These are phyloP conservation scores for Flaveria robusta DNA, from an alignment of 129 eudicot species.

Conservation along the genomic window DNA sequence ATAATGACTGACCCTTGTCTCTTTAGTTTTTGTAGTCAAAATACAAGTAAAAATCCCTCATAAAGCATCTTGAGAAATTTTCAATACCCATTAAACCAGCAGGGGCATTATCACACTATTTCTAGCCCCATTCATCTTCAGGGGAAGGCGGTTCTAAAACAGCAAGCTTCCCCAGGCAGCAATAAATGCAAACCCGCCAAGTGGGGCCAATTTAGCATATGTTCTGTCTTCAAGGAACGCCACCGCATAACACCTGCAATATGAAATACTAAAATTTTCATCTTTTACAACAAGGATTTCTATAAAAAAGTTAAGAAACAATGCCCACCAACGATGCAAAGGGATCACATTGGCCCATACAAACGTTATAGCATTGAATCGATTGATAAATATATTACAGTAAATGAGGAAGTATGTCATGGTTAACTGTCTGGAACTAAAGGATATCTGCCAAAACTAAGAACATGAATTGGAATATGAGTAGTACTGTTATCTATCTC, in stretches of 20 bases:
- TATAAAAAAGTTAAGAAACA: background rate
- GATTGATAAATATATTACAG: too few relatives aligned
- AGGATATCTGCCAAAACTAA: too few relatives aligned
- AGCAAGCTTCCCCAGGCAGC: constrained; percentile 97
- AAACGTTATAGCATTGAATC: too few relatives aligned
- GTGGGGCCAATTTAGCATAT: constrained; percentile 76
- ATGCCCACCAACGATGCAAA: too few relatives aligned
- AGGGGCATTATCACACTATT: constrained; percentile 17
- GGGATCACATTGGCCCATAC: too few relatives aligned
- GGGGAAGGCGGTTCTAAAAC: constrained; percentile 43
- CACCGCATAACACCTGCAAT: constrained; percentile 83
- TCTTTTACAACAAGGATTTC: constrained; percentile 15
- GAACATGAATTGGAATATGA: too few relatives aligned
- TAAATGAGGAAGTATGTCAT: too few relatives aligned
- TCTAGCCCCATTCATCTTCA: constrained; percentile 12
- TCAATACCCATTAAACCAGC: constrained; percentile 8
- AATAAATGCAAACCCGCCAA: constrained; percentile 94
- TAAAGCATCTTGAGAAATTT: constrained; percentile 1
- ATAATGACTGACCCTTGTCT: background rate
- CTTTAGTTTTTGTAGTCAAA: constrained; percentile 6
- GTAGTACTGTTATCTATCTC: too few relatives aligned
- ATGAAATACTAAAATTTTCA: constrained; percentile 10
- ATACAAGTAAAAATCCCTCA: constrained; percentile 28
- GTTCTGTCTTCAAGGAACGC: constrained; percentile 86
- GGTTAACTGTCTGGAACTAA: too few relatives aligned